Base-by-base conservation (phyloP, 2,329 filamentous ascomycete species). In the Pseudonectria foliicola region DNA sequence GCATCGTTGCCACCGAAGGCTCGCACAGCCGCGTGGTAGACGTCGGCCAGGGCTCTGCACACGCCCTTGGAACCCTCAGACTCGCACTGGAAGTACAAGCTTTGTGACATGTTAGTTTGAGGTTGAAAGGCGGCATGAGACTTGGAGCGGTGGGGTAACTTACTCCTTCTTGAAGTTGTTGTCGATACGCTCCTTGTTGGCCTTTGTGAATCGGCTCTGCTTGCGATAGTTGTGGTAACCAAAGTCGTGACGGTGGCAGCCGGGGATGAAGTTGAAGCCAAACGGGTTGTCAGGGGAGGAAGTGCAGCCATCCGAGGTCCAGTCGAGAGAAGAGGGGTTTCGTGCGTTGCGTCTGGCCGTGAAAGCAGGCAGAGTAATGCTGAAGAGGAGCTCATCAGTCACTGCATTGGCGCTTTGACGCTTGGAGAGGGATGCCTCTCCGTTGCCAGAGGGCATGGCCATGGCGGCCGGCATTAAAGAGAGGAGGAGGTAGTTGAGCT, bases 241-340 rank as follows among this genome's bases (percentile, higher is more conserved):
- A 50, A 77, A 77, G 46, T 77, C 73, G 40, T 77, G 73, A 6
- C 73, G 68, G 39, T 70, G 53, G 57, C 71, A 74, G 10, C 61
- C 64, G 0, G 59, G 62, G 3, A 54, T 15, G 26, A 68, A 71
- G 10, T 62, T 55, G 46, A 66, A 71, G 3, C 60, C 59, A 21
- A 63, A 58, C 1, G 66, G 66, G 42, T 66, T 67, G 32, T 68
- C 61, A 1, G 64, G 64, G 2, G 64, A 62, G 1, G 43, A 47
- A 4, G 60, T 61, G 57, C 66, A 69, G 29, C 59, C 62, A 33
- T 69, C 63, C 2, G 64, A 64, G 4, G 44, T 40, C 65, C 64
- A 69, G 51, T 62, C 50, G 1, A 68, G 49, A 2, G 33, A 53
- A 0, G 61, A 18, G 1, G 70, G 71, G 29, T 63, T 48, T 2